phyloP scores from a whole-genome alignment of 2,329 filamentous ascomycete species.

The Paradendryphiella salina region DNA sequence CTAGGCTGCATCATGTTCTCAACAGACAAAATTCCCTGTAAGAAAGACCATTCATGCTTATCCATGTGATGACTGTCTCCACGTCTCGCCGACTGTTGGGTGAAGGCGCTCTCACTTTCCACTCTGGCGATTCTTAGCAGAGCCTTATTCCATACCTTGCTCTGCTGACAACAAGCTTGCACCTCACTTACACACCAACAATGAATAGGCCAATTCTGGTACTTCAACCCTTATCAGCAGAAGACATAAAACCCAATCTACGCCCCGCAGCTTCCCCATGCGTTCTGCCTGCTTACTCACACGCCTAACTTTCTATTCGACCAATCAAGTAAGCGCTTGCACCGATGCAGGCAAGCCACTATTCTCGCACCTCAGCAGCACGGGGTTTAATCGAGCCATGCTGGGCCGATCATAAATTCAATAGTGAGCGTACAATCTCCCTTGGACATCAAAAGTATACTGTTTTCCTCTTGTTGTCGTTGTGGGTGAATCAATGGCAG shows the following conservation, averaged over 20 bases:
- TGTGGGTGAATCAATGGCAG: conserved; percentile 6
- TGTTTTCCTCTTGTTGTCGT: not conserved
- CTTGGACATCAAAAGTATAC: not conserved
- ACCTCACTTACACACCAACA: not conserved
- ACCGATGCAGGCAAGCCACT: conserved; percentile 8
- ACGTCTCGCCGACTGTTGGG: not conserved
- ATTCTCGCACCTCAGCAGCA: not conserved
- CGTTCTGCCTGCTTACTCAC: conserved; percentile 13
- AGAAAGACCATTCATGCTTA: not conserved
- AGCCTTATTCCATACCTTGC: not conserved
- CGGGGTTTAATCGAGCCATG: not conserved
- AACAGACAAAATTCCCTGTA: conserved; percentile 1
- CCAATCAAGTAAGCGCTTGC: conserved; percentile 5
- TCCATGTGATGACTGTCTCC: not conserved
- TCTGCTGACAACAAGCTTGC: not conserved
- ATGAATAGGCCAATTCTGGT: not conserved
- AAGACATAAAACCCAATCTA: not conserved
- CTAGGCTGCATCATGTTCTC: not conserved
- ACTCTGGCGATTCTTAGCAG: not conserved
- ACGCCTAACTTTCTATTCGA: not conserved
- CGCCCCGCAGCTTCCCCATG: conserved; percentile 8
- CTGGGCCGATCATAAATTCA: not conserved
- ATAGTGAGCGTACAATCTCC: no score
- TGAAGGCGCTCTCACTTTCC: not conserved
- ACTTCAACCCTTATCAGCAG: not conserved